Conservation (phyloP, 148 eudicot genomes). For the Vaccinium macrocarpon region DNA sequence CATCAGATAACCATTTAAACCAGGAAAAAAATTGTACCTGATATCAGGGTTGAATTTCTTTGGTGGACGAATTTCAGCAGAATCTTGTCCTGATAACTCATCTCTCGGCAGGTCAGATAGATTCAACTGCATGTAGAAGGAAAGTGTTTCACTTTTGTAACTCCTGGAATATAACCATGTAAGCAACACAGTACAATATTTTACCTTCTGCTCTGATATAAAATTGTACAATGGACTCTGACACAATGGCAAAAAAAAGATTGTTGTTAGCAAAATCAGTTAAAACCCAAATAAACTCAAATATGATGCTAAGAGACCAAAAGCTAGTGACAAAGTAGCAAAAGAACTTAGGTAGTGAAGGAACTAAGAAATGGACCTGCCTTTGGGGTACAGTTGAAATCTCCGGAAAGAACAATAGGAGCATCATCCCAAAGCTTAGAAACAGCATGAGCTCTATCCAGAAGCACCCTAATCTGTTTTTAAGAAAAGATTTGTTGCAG, state of each 20-base stretch:
- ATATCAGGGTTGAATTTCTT: conserved; percentile 35
- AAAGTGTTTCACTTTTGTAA: background rate
- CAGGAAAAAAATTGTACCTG: conserved; percentile 25
- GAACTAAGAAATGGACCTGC: conserved; percentile 29
- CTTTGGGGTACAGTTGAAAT: conserved; percentile 90
- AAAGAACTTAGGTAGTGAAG: background rate
- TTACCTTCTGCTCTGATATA: conserved; percentile 79
- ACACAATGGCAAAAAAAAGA: conserved; percentile 21
- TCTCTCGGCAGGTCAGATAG: conserved; percentile 71
- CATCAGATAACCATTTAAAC: background rate
- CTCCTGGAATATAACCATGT: background rate
- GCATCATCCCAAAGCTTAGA: conserved; percentile 95
- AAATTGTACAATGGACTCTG: conserved; percentile 94
- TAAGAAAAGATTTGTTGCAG: conserved; percentile 8
- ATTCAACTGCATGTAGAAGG: conserved; percentile 55
- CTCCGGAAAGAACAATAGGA: conserved; percentile 89
- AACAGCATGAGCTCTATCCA: conserved; percentile 70
- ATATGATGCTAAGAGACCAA: background rate
- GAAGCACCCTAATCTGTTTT: conserved; percentile 69
- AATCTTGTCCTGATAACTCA: conserved; percentile 85
- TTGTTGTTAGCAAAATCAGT: conserved; percentile 16
- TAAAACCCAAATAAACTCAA: background rate
- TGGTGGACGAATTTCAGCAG: conserved; percentile 57
- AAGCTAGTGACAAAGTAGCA: background rate
- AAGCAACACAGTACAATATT: conserved; percentile 13